Percentiles rank a stretch among this genome's conserved stretches.
phyloP scores from a whole-genome alignment of 495 filamentous ascomycete species.

The Podospora bellae-mahoneyi region DNA sequence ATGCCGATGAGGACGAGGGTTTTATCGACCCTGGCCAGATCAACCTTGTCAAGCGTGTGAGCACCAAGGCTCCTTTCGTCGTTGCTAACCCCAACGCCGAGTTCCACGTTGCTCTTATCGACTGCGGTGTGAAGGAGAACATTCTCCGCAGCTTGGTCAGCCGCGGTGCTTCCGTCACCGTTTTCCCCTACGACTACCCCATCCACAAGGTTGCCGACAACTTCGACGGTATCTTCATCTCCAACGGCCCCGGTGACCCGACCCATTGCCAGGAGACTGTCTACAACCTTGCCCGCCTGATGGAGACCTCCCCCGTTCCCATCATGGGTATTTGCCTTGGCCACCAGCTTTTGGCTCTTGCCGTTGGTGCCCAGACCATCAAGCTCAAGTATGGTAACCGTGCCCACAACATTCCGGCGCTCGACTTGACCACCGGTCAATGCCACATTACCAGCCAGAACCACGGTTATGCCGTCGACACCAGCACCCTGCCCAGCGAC shows the following conservation, averaged over 20 bases:
- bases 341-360: slow-evolving; percentile 82
- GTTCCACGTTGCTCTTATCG: slow-evolving; percentile 88
- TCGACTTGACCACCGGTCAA: slow-evolving; percentile 90
- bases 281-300: slow-evolving; percentile 80
- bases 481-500: slow-evolving; percentile 71
- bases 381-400: slow-evolving; percentile 98
- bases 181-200: slow-evolving; percentile 92
- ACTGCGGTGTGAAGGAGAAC: slow-evolving; percentile 99
- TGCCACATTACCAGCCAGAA: slow-evolving; percentile 99
- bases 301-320: slow-evolving; percentile 84
- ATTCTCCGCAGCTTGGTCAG: slow-evolving; percentile 89
- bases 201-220: slow-evolving; percentile 97
- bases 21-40: slow-evolving; percentile 93
- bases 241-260: slow-evolving; percentile 95
- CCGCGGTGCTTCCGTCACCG: slow-evolving; percentile 83
- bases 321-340: slow-evolving; percentile 97
- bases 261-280: slow-evolving; percentile 93
- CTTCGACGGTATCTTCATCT: slow-evolving; percentile 97
- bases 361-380: slow-evolving; percentile 77
- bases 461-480: slow-evolving; percentile 96
- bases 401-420: slow-evolving; percentile 94
- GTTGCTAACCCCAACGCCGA: slow-evolving; percentile 73
- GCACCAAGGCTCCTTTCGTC: slow-evolving; percentile 97
- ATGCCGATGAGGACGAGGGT: slow-evolving; percentile 96
- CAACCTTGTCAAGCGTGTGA: slow-evolving; percentile 91